Evolutionary conservation across 305 asterid genomes (phyloP), one percentile per base, ranked within the genome.

Genomic region (Withania somnifera): DNA sequence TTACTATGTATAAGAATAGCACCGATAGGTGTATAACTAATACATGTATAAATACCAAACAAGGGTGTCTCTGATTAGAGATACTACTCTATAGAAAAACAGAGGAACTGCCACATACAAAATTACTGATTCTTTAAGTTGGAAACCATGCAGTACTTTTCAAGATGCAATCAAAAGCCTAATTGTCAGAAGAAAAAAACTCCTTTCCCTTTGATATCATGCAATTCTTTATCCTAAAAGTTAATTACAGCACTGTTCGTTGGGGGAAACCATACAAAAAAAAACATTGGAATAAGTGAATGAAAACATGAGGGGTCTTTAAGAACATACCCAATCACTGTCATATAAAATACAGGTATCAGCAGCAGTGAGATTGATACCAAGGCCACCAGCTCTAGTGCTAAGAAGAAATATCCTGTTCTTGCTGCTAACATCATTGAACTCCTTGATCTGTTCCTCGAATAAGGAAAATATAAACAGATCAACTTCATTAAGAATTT

Each of bases 351-450:
- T 94, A 95, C 98, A 94, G 86, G 99, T 97, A 84, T 97, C 99
- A 19, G 99, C 99, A 85, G 98, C 89, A 78, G 98, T 94, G 66
- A 97, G 99, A 90, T 97, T 97, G 83, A 97, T 97, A 73, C 99
- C 99, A 67, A 97, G 93, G 56, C 99, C 99, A 79, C 99, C 99
- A 86, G 99, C 99, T 77, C 99, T 89, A 56, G 99, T 94, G 91
- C 98, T 94, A n/a, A 97, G 97, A 77, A 97, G 97, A 90, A 97
- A 97, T 83, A 97, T 87, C 87, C 93, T 91, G 61, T 9, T 85
- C 56, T 83, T 11, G 73, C 98, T 94, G 82, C 88, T 81, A 76
- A 83, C 90, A 51, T 93, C 91, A 84, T 94, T 93, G 92, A 97
- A 97, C 82, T 92, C 98, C 85, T 89, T 56, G 77, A 97, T 97